Percentiles rank a stretch among this genome's conserved stretches.
phyloP scores from a whole-genome alignment of 148 eudicot genomes.

The Persicaria maculosa region DNA sequence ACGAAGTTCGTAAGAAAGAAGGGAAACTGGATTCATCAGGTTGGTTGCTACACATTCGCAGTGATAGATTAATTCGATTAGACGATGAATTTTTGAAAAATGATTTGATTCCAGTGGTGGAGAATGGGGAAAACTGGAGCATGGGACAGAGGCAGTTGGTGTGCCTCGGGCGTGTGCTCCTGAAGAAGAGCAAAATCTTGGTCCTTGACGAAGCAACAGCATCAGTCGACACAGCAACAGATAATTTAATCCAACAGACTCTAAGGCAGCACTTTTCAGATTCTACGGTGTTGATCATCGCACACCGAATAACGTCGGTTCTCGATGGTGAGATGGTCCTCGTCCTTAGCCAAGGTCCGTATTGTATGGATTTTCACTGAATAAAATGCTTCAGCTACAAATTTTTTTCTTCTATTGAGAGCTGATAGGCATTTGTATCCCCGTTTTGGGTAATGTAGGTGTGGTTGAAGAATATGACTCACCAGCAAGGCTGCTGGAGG shows the following conservation, averaged over 20 bases:
- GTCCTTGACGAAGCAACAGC: slow-evolving; percentile 47
- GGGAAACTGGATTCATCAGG: slow-evolving; percentile 79
- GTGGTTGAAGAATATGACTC: slow-evolving; percentile 51
- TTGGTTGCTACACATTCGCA: slow-evolving; percentile 10
- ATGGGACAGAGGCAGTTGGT: slow-evolving; percentile 51
- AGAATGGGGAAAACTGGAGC: slow-evolving; percentile 52
- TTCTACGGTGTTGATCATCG: slow-evolving; percentile 34
- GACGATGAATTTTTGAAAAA: background rate
- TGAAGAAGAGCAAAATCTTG: slow-evolving; percentile 39
- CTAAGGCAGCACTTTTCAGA: slow-evolving; percentile 30
- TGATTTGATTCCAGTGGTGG: slow-evolving; percentile 17
- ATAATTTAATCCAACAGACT: slow-evolving; percentile 37
- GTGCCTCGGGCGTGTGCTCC: slow-evolving; percentile 45
- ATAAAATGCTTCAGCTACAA: background rate
- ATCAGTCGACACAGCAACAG: slow-evolving; percentile 45
- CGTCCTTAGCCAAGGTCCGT: slow-evolving; percentile 27
- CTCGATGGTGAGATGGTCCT: slow-evolving; percentile 74
- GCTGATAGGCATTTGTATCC: background rate
- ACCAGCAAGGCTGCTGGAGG: slow-evolving; percentile 53
- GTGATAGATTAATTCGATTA: background rate
- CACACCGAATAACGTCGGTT: slow-evolving; percentile 47
- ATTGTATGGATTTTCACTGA: too few species aligned
- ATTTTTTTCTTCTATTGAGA: too few species aligned
- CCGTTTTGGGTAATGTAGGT: slow-evolving; percentile 8
- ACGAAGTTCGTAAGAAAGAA: slow-evolving; percentile 67